phyloP scores from a whole-genome alignment of 768 basidiomycete genomes.

The Tulasnella sp. region DNA sequence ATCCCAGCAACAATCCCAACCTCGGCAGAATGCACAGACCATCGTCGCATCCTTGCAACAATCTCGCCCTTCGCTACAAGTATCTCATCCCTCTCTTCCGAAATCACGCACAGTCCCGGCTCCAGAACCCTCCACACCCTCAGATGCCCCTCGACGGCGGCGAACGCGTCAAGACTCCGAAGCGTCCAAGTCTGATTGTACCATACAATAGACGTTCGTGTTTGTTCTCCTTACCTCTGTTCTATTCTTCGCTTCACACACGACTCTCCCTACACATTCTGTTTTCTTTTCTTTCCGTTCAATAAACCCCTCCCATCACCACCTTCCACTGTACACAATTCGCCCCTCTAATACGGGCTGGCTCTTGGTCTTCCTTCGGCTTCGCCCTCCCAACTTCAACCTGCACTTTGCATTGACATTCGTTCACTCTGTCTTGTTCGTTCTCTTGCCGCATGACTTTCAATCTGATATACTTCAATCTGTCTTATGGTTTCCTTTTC shows the following conservation, averaged over 20 bases:
- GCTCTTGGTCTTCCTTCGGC: background rate
- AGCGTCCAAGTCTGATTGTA: background rate
- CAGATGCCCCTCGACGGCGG: background rate
- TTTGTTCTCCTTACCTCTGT: background rate
- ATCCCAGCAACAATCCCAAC: too few species aligned
- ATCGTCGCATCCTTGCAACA: too few species aligned
- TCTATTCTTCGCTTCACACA: background rate
- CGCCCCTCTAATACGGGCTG: background rate
- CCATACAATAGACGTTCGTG: constrained; percentile 7
- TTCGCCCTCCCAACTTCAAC: background rate
- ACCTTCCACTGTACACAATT: constrained; percentile 1
- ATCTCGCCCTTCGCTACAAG: background rate
- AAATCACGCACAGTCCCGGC: background rate
- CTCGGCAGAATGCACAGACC: too few species aligned
- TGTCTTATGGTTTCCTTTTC: background rate
- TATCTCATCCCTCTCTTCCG: background rate
- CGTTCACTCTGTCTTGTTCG: background rate
- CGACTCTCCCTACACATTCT: background rate
- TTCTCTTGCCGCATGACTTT: background rate
- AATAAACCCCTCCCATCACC: background rate
- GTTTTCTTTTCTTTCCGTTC: background rate
- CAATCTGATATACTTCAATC: background rate
- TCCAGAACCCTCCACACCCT: background rate
- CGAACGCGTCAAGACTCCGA: constrained; percentile 5
- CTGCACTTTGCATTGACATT: background rate